phyloP scores from a whole-genome alignment of 495 filamentous ascomycete genomes.

The Elasticomyces elasticus region DNA sequence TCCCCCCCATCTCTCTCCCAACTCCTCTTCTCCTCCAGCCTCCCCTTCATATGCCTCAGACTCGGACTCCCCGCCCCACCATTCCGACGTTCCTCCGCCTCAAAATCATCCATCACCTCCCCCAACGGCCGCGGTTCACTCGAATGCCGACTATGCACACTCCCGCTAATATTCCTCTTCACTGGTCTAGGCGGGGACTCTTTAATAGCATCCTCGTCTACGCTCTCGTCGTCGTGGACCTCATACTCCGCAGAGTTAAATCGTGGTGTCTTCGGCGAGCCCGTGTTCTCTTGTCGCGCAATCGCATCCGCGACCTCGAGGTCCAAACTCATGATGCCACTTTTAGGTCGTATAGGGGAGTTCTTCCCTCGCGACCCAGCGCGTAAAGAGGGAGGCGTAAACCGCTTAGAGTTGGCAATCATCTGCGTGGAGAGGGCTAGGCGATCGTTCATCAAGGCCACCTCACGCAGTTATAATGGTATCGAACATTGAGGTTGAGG shows the following conservation, averaged over 20 bases:
- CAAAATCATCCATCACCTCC: constrained; percentile 20
- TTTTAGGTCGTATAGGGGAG: constrained; percentile 10
- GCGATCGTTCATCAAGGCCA: not conserved
- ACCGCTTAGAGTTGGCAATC: constrained; percentile 8
- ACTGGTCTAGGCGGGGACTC: constrained; percentile 13
- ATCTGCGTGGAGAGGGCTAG: not conserved
- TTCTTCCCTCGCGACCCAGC: not conserved
- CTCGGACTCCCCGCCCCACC: constrained; percentile 9
- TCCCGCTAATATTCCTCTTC: too few species aligned
- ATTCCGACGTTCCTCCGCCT: not conserved
- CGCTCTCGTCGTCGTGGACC: not conserved
- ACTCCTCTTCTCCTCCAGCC: constrained; percentile 11
- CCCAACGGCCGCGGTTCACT: constrained; percentile 15
- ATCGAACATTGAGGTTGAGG: not conserved
- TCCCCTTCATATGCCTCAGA: constrained; percentile 13
- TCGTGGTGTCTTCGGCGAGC: not conserved
- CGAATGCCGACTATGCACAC: not conserved
- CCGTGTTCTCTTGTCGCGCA: not conserved
- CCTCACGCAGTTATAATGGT: not conserved
- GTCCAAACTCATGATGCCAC: constrained; percentile 17
- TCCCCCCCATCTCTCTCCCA: not conserved
- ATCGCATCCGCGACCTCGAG: constrained; percentile 13
- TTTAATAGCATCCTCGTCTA: constrained; percentile 18
- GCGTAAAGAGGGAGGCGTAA: not conserved
- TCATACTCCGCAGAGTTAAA: not conserved